A percentile compares a stretch with the other conserved stretches of the same genome.
Evolutionary conservation across 2,329 filamentous ascomycete species (phyloP).

Genomic region (Ophiostoma australiae): DNA sequence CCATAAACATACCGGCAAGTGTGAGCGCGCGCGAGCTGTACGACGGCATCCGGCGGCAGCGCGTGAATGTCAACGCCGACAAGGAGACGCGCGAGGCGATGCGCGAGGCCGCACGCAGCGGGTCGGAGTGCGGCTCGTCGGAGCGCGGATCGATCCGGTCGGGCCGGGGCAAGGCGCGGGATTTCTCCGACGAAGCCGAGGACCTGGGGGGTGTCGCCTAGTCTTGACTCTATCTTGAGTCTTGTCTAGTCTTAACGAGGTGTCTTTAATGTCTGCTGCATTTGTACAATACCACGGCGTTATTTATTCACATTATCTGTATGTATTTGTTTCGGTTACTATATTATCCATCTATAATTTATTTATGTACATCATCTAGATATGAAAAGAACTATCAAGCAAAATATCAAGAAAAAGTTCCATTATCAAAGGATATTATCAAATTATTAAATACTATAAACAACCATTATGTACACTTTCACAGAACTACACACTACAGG

Average conservation of each 20-base stretch:
- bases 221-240: not conserved
- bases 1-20: too few relatives aligned
- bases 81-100: slow-evolving; percentile 24
- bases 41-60: slow-evolving; percentile 24
- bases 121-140: slow-evolving; percentile 21
- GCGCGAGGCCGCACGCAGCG: slow-evolving; percentile 14
- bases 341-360: not conserved
- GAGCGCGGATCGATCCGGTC: slow-evolving; percentile 23
- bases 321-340: not conserved
- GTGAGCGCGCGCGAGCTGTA: slow-evolving; percentile 25
- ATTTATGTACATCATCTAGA: too few relatives aligned
- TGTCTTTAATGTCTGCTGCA: not conserved
- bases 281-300: slow-evolving; percentile 10
- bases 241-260: too few relatives aligned
- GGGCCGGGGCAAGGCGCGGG: slow-evolving; percentile 23
- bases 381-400: too few relatives aligned
- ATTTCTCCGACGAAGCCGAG: not conserved
- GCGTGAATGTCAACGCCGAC: slow-evolving; percentile 28
- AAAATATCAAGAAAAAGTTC: too few relatives aligned
- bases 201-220: not conserved
- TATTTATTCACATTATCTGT: not conserved
- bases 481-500: not conserved
- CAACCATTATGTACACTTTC: too few relatives aligned
- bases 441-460: too few relatives aligned
- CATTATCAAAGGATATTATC: not conserved